phyloP scores from a whole-genome alignment of 805 yeast species.

The Teunomyces kruisii region DNA sequence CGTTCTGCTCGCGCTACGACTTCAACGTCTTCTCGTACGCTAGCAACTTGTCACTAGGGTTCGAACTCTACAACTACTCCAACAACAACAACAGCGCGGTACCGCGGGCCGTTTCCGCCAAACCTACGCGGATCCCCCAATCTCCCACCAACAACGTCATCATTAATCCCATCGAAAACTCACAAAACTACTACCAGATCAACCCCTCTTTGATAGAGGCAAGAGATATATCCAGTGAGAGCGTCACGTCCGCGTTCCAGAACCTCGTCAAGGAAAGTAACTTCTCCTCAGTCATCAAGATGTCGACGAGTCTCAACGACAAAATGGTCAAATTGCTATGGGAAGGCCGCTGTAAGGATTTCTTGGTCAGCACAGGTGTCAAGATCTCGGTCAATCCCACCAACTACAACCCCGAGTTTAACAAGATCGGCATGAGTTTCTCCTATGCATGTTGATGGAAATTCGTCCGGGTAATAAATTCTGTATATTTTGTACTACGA shows the following conservation, averaged over 20 bases:
- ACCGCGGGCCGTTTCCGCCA: neutral
- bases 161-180: constrained; percentile 25
- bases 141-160: constrained; percentile 6
- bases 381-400: constrained; percentile 42
- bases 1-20: constrained; percentile 82
- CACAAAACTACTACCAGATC: constrained; percentile 25
- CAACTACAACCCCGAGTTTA: constrained; percentile 46
- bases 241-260: constrained; percentile 53
- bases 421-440: constrained; percentile 57
- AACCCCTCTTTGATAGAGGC: constrained; percentile 22
- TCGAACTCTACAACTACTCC: constrained; percentile 66
- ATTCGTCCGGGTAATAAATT: neutral
- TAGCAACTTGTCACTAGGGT: constrained; percentile 82
- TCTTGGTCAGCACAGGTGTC: constrained; percentile 74
- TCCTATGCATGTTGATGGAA: constrained; percentile 55
- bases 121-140: neutral
- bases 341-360: constrained; percentile 86
- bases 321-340: constrained; percentile 65
- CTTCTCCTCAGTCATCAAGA: constrained; percentile 70
- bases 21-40: constrained; percentile 90
- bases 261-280: constrained; percentile 50
- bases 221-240: constrained; percentile 21
- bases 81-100: neutral
- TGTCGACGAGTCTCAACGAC: constrained; percentile 67
- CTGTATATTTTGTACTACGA: neutral